Evolutionary conservation across 352 stramenopile genomes (phyloP), one percentile per base, ranked within the genome.

Genomic region (Phytophthora syringae): DNA sequence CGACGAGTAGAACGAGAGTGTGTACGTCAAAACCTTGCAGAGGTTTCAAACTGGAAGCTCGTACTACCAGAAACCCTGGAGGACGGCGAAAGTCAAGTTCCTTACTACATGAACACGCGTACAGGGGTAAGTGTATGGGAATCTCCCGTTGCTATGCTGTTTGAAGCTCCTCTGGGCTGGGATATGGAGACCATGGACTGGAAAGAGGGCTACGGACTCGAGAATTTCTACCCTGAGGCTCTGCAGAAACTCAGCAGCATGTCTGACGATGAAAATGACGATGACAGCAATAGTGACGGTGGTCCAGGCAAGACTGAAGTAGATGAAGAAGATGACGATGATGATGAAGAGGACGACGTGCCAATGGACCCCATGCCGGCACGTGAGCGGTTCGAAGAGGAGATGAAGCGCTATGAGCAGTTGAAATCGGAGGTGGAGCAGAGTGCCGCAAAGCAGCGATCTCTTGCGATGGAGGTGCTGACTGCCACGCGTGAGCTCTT

Each of bases 91-190:
- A 56, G 47, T 36, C 60, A 72, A 11, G 18, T 64, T 15, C 34
- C 64, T 3, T 94, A 90, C 48, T 94, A 77, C 57, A 70, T 67
- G 15, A 89, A 94, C 52, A 43, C 37, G 9, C n/a, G 53, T 13
- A 94, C 85, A 2, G 79, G 78, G 1, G 72, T 84, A 40, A 90
- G 72, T 43, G 64, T 67, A 9, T 92, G 83, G 85, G 73, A 91
- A 2, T 48, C 67, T 7, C 85, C 85, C 1, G 51, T 79, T 1
- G 79, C 57, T 1, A 90, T 92, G 72, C 52, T 72, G 18, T 94
- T 84, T 45, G 74, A 92, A 60, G 65, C 80, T 10, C 85, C 85
- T 11, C 18, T 34, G 0, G 70, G 83, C 7, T 94, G 85, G 85
- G 70, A 92, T 49, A 49, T 56, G 15, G 27, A 9, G 2, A 80